Evolutionary conservation across 345 rosid species (phyloP), one percentile per base, ranked within the genome.

Genomic region (Excoecaria agallocha): DNA sequence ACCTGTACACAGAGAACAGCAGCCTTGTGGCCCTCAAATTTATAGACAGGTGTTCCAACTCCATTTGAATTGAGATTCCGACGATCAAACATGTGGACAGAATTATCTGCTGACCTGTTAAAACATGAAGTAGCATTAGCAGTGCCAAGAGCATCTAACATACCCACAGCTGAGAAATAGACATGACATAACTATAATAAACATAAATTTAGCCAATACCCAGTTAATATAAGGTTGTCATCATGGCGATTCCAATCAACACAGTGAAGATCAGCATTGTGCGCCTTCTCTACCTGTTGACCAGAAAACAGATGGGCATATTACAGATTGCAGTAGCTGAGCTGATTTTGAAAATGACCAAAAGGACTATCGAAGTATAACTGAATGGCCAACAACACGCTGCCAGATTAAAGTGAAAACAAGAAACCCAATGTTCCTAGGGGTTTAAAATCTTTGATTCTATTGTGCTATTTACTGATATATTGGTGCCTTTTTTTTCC

Each of bases 181-280:
- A 66, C 6, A 37, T 57, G 59, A 76, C 24, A 49, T 43, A 30
- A 30, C 30, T 30, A 2, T 30, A 56, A 67, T 70, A 25, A 24
- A 76, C n/a, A 54, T 17, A 56, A 75, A 60, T 55, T 12, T 5
- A 54, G 61, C 68, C 64, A 77, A 77, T 89, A 95, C 99, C 99
- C 99, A 1, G 99, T 93, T 57, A 95, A 77, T 76, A 95, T 90
- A 79, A 93, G 87, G 81, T 91, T 93, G 77, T 87, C 86, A 70
- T 91, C 96, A 79, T 90, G 93, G 56, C 94, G 93, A 80, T 89
- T 95, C 99, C 99, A 91, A 76, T 95, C 99, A 71, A 95, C 96
- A 85, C 96, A 93, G 80, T 95, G 99, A 74, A 95, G 94, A 83
- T 95, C 99, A 71, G 94, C 96, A 83, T 91, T 79, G 73, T 95